These are phyloP conservation scores for Leccinum disarticulatum DNA, from an alignment of 768 basidiomycete species.

Conservation along the genomic window DNA sequence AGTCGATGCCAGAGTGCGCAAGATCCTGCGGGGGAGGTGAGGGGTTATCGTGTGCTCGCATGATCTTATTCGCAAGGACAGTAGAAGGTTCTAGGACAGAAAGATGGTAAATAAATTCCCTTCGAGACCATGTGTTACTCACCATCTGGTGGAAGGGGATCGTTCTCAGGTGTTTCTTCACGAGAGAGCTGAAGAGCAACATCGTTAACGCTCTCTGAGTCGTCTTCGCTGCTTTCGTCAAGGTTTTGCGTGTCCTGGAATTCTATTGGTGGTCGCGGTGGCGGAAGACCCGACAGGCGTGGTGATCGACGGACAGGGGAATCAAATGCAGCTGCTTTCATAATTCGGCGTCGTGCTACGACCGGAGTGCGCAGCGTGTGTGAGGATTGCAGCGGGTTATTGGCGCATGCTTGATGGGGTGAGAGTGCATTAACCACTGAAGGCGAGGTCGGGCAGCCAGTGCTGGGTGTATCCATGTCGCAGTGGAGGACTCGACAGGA, in stretches of 20 bases:
- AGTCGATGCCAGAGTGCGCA: slow-evolving; percentile 16
- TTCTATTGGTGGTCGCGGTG: slow-evolving; percentile 23
- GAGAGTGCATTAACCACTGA: slow-evolving; percentile 38
- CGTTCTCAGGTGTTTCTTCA: slow-evolving; percentile 51
- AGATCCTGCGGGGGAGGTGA: slow-evolving; percentile 55
- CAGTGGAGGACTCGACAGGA: background rate
- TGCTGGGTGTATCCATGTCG: slow-evolving; percentile 21
- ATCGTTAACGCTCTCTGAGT: slow-evolving; percentile 30
- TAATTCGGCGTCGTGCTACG: slow-evolving; percentile 30
- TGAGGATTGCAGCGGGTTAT: slow-evolving; percentile 53
- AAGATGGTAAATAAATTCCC: slow-evolving; percentile 10
- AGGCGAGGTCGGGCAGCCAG: slow-evolving; percentile 31
- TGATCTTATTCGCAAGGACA: slow-evolving; percentile 61
- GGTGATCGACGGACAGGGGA: slow-evolving; percentile 50
- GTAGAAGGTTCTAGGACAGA: slow-evolving; percentile 60
- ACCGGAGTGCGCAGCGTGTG: slow-evolving; percentile 46
- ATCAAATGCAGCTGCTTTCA: slow-evolving; percentile 26
- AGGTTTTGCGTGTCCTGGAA: slow-evolving; percentile 15
- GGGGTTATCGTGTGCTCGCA: slow-evolving; percentile 72
- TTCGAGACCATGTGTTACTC: slow-evolving; percentile 7
- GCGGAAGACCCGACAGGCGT: slow-evolving; percentile 44
- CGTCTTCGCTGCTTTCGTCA: slow-evolving; percentile 31
- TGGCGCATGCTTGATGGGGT: slow-evolving; percentile 42
- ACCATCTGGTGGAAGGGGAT: slow-evolving; percentile 47
- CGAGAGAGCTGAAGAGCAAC: slow-evolving; percentile 32